phyloP scores from a whole-genome alignment of 1,284 basidiomycete genomes.

The Farysia itapuensis region DNA sequence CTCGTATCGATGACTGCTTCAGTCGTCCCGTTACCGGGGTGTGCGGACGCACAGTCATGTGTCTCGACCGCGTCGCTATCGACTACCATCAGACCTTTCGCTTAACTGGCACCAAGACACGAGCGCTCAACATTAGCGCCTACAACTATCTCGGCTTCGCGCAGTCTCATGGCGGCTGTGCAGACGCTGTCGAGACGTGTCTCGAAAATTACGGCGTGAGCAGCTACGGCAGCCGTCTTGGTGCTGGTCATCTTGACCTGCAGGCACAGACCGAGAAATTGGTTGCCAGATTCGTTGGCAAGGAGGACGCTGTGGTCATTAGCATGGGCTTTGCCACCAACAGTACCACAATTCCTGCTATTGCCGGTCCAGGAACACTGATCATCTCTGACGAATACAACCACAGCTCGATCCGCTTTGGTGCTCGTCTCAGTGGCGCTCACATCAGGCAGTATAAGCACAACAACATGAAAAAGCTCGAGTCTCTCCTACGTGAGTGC shows the following conservation, averaged over 20 bases:
- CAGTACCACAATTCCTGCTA: conserved; percentile 88
- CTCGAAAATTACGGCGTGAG: conserved; percentile 67
- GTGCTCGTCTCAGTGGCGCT: conserved; percentile 84
- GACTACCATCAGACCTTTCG: conserved; percentile 81
- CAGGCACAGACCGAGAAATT: conserved; percentile 82
- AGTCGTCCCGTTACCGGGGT: conserved; percentile 90
- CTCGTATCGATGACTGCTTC: conserved; percentile 94
- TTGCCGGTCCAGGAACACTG: conserved; percentile 86
- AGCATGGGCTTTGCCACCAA: conserved; percentile 99
- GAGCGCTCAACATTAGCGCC: conserved; percentile 92
- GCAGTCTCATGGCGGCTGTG: conserved; percentile 86
- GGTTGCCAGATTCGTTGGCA: conserved; percentile 84
- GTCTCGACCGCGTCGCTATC: conserved; percentile 79
- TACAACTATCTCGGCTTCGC: conserved; percentile 99
- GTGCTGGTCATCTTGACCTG: conserved; percentile 80
- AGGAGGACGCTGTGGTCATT: conserved; percentile 83
- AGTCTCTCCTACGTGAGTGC: conserved; percentile 79
- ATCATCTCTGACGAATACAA: conserved; percentile 98
- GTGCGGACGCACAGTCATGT: conserved; percentile 85
- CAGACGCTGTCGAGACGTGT: conserved; percentile 79
- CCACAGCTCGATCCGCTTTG: conserved; percentile 92
- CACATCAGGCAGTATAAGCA: conserved; percentile 94
- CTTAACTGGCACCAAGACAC: conserved; percentile 76
- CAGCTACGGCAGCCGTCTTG: conserved; percentile 75
- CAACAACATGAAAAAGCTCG: conserved; percentile 85